These are phyloP conservation scores for Scenedesmus sp. DNA, from an alignment of 163 green algal species.

Conservation along the genomic window DNA sequence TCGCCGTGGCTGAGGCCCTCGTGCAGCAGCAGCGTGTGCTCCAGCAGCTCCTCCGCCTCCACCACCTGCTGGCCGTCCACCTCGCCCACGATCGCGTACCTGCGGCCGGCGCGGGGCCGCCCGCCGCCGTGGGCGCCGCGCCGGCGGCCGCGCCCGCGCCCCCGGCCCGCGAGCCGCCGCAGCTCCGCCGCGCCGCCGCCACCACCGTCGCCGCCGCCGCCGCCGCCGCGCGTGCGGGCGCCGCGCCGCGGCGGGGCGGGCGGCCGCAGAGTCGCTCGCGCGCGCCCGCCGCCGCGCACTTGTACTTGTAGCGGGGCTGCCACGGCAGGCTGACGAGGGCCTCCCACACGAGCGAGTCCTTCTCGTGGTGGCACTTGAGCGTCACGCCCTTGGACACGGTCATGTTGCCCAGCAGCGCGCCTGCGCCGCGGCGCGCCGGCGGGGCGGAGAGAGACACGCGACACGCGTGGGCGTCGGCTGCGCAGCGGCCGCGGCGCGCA, in stretches of 20 bases:
- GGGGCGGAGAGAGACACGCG: background rate
- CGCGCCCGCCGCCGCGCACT: slow-evolving; percentile 43
- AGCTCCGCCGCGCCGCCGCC: no score
- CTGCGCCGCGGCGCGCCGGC: slow-evolving; percentile 21
- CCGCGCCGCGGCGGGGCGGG: background rate
- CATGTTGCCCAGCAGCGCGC: slow-evolving; percentile 63
- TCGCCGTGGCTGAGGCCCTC: slow-evolving; percentile 54
- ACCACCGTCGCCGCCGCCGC: background rate
- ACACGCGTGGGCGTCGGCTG: background rate
- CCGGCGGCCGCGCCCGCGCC: background rate
- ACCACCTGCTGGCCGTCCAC: slow-evolving; percentile 45
- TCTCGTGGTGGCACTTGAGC: slow-evolving; percentile 76
- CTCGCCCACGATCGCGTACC: slow-evolving; percentile 49
- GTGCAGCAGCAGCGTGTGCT: slow-evolving; percentile 58
- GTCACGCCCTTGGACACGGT: slow-evolving; percentile 53
- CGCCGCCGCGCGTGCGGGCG: background rate
- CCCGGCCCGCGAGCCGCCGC: no score
- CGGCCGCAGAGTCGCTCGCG: background rate
- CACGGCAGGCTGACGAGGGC: slow-evolving; percentile 56
- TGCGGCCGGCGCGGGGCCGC: background rate
- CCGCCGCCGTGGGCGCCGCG: background rate
- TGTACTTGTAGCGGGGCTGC: slow-evolving; percentile 62
- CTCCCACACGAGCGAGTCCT: slow-evolving; percentile 82
- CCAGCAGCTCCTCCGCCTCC: slow-evolving; percentile 54
- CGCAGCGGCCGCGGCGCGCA: no score